Evolutionary conservation across 1,284 basidiomycete genomes (phyloP), one percentile per base, ranked within the genome.

Genomic region (Rhodofomes roseus): DNA sequence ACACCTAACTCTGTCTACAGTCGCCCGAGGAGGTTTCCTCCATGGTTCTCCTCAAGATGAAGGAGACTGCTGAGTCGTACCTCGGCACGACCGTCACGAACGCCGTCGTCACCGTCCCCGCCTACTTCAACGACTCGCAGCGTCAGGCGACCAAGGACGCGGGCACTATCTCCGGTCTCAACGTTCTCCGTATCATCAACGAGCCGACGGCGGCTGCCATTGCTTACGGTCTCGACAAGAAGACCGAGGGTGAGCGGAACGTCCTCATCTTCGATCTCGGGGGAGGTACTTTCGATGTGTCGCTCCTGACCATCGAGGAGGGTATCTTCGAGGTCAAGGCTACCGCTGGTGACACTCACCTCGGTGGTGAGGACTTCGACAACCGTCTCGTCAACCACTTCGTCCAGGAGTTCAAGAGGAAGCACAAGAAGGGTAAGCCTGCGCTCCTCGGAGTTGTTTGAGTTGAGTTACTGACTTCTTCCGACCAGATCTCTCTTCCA

Each of bases 281-380:
- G 67, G 96, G 96, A 83, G 96, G 96, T 83, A 98, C 96, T 52
- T 98, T 98, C 77, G 96, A 98, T 89, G 96, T 98, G 36, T 98
- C 96, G 37, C 92, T 99, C 63, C 80, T 99, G 67, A 96, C 95
- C 64, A 98, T 98, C 64, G 95, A 98, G 77, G 96, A 97, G 79
- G 96, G 95, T 77, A 95, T 99, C 78, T 99, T 98, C 81, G 96
- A 97, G 78, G 96, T 98, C 77, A 96, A 97, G 83, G 95, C 96
- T 63, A 98, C 96, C 64, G 96, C 96, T 63, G 96, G 96, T 86
- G 96, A 98, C 81, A 99, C 96, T 63, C 96, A 98, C 78, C 84
- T 98, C 76, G 96, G 96, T 81, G 96, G 96, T 81, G 96, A 98
- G 80, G 96, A 98, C 79, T 99, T 98, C 71, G 96, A 98, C 79